A percentile compares a stretch with the other conserved stretches of the same genome.
Conservation (phyloP, 1,284 basidiomycete genomes). For the Stygiomarasmius scandens region DNA sequence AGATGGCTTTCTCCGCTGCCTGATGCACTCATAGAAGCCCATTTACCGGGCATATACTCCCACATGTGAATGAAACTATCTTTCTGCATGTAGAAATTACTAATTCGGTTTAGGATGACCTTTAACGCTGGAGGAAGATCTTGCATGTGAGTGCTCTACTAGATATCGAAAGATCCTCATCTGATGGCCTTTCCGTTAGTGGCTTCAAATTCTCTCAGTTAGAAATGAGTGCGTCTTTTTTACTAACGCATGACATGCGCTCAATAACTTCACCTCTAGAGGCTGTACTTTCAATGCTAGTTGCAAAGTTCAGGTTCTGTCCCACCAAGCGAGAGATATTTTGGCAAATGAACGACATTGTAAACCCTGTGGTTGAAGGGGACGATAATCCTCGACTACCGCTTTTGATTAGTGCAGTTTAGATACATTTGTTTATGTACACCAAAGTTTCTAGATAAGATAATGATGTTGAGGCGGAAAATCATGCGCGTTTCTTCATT, state of each 20-base stretch:
- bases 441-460: too few relatives aligned
- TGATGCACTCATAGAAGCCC: conserved; percentile 12
- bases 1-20: conserved; percentile 35
- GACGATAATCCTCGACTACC: conserved; percentile 10
- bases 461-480: too few relatives aligned
- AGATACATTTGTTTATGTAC: too few relatives aligned
- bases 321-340: conserved; percentile 1
- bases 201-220: conserved; percentile 36
- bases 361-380: not conserved
- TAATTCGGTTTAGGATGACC: conserved; percentile 27
- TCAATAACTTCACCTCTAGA: not conserved
- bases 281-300: conserved; percentile 6
- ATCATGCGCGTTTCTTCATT: not conserved
- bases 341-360: conserved; percentile 7
- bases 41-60: conserved; percentile 17
- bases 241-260: too few relatives aligned
- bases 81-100: not conserved
- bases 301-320: conserved; percentile 6
- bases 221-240: conserved; percentile 33
- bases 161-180: not conserved
- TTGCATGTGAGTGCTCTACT: conserved; percentile 29
- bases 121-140: conserved; percentile 32
- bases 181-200: conserved; percentile 12
- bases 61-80: conserved; percentile 9
- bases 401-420: not conserved